Percentiles rank a stretch among this genome's conserved stretches.
Evolutionary conservation across 306 rosid genomes (phyloP).

Genomic region (Rosa chinensis): DNA sequence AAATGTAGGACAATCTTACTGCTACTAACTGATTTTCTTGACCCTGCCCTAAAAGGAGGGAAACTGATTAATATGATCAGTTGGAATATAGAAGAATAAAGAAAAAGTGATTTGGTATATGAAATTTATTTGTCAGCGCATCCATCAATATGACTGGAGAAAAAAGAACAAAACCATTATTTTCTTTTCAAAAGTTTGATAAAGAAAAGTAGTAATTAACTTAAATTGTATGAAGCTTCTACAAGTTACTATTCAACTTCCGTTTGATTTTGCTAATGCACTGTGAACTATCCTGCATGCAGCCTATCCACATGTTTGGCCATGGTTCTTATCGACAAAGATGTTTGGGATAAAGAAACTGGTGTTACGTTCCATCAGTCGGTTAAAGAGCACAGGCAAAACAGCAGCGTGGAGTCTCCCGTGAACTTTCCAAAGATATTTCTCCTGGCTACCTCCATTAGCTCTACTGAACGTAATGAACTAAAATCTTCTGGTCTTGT

Average conservation of each 20-base stretch:
- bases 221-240: background rate
- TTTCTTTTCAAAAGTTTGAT: background rate
- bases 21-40: background rate
- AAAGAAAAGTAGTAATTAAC: background rate
- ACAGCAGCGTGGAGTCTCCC: slow-evolving; percentile 36
- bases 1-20: background rate
- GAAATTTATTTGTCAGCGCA: background rate
- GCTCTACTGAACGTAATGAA: slow-evolving; percentile 38
- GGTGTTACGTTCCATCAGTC: slow-evolving; percentile 29
- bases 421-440: slow-evolving; percentile 54
- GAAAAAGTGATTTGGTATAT: background rate
- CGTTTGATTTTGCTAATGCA: slow-evolving; percentile 7
- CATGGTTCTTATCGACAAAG: slow-evolving; percentile 77
- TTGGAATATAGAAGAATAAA: background rate
- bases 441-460: slow-evolving; percentile 57
- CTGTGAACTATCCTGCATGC: slow-evolving; percentile 28
- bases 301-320: slow-evolving; percentile 47
- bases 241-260: slow-evolving; percentile 20
- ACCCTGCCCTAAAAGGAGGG: background rate
- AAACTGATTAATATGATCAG: background rate
- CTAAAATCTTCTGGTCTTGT: slow-evolving; percentile 57
- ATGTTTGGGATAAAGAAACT: slow-evolving; percentile 66
- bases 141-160: background rate
- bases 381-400: slow-evolving; percentile 40
- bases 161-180: background rate